A percentile compares a stretch with the other conserved stretches of the same genome.
phyloP scores from a whole-genome alignment of 352 stramenopile genomes.

The Blastocystis hominis region DNA sequence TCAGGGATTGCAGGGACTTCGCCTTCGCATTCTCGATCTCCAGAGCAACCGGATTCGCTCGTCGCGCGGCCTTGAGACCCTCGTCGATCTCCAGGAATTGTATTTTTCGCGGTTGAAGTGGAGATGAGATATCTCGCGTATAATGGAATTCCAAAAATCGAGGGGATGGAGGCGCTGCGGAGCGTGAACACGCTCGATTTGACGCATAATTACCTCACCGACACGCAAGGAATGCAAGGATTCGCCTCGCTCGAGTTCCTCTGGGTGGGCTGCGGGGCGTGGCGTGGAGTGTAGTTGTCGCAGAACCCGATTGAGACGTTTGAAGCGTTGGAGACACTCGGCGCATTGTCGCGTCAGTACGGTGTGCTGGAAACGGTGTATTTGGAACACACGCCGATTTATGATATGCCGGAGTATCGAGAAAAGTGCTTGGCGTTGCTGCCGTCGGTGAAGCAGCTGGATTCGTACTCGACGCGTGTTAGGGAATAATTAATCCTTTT shows the following conservation, averaged over 20 bases:
- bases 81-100: conserved; percentile 29
- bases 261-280: background rate
- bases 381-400: conserved; percentile 47
- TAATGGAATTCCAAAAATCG: conserved; percentile 25
- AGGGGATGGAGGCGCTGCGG: background rate
- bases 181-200: conserved; percentile 51
- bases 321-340: background rate
- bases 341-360: background rate
- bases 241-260: conserved; percentile 41
- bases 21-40: conserved; percentile 4
- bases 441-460: conserved; percentile 48
- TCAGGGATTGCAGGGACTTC: conserved; percentile 4
- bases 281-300: conserved; percentile 13
- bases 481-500: too few species aligned
- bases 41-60: conserved; percentile 54
- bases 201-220: conserved; percentile 31
- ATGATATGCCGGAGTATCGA: background rate
- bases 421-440: background rate
- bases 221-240: background rate
- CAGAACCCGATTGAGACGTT: conserved; percentile 16
- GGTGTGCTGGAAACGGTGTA: conserved; percentile 16
- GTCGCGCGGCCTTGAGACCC: background rate
- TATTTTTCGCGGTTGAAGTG: background rate
- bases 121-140: conserved; percentile 37
- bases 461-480: background rate